Evolutionary conservation across 768 basidiomycete species (phyloP).

Genomic region (Termitomyces sp.): DNA sequence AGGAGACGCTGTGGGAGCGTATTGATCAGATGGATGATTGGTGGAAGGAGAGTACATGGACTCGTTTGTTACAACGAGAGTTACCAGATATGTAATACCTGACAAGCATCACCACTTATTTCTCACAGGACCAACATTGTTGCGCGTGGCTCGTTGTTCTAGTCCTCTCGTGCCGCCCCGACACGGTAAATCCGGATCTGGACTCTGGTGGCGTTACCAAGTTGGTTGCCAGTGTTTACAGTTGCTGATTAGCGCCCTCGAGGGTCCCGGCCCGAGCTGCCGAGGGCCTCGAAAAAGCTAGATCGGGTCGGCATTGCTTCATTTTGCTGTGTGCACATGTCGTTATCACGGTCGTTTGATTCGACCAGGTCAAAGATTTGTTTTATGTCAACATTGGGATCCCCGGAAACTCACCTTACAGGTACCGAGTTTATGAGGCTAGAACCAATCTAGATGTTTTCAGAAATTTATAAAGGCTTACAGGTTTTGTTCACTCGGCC

Average conservation of each 20-base stretch:
- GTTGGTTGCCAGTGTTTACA: not conserved
- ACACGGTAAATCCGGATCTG: not conserved
- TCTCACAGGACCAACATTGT: not conserved
- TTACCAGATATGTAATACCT: conserved; percentile 65
- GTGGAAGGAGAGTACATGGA: conserved; percentile 95
- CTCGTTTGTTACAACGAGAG: conserved; percentile 74
- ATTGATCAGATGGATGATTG: conserved; percentile 82
- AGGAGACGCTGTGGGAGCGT: conserved; percentile 81
- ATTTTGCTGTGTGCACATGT: not conserved
- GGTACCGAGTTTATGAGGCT: not conserved
- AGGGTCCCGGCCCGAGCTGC: not conserved
- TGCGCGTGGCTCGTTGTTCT: not conserved
- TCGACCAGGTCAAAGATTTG: not conserved
- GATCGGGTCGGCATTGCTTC: not conserved
- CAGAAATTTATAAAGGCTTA: not conserved
- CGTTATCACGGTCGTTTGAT: not conserved
- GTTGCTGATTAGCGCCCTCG: not conserved
- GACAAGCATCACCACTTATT: not conserved
- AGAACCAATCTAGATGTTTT: not conserved
- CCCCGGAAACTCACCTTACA: not conserved
- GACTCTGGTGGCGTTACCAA: not conserved
- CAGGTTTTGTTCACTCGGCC: not conserved
- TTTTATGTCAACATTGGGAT: not conserved
- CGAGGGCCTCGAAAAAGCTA: not conserved
- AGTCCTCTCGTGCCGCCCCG: not conserved